phyloP scores from a whole-genome alignment of 2,329 filamentous ascomycete species.

The Ascochyta viciae-villosae region DNA sequence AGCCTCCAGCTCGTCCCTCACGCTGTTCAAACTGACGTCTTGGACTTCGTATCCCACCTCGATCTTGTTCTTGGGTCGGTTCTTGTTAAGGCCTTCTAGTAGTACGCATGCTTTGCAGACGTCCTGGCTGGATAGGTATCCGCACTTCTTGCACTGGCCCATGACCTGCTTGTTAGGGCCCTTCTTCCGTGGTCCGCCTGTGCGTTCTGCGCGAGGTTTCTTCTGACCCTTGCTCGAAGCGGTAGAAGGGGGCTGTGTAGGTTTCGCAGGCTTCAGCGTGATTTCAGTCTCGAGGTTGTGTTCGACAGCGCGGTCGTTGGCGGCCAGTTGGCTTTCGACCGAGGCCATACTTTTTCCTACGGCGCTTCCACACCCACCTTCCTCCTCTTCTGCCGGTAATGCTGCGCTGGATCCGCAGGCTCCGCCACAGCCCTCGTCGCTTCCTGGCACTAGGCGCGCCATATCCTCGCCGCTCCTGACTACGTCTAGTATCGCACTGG shows the following conservation, averaged over 20 bases:
- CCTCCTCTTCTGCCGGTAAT: conserved; percentile 67
- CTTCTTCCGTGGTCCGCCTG: conserved; percentile 28
- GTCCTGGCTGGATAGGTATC: conserved; percentile 93
- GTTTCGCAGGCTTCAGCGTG: conserved; percentile 38
- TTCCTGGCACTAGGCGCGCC: conserved; percentile 78
- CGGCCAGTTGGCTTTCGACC: conserved; percentile 76
- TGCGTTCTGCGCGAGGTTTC: conserved; percentile 24
- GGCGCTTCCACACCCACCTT: conserved; percentile 77
- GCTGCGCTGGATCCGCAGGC: conserved; percentile 45
- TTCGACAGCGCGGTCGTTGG: conserved; percentile 66
- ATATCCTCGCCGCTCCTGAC: conserved; percentile 96
- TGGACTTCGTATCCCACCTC: conserved; percentile 39
- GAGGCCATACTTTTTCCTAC: conserved; percentile 76
- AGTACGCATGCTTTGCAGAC: conserved; percentile 94
- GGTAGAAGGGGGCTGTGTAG: not conserved
- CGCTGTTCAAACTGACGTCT: conserved; percentile 28
- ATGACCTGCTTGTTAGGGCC: conserved; percentile 68
- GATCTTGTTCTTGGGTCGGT: conserved; percentile 52
- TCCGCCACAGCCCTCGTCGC: conserved; percentile 46
- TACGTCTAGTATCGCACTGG: conserved; percentile 93
- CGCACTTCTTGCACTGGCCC: conserved; percentile 84
- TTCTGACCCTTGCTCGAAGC: conserved; percentile 23
- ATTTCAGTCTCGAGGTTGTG: conserved; percentile 72
- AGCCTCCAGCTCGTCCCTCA: conserved; percentile 33
- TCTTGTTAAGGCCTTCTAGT: conserved; percentile 88